Percentiles rank a stretch among this genome's conserved stretches.
Evolutionary conservation across 2,329 filamentous ascomycete species (phyloP).

Genomic region (Ascosphaera acerosa): DNA sequence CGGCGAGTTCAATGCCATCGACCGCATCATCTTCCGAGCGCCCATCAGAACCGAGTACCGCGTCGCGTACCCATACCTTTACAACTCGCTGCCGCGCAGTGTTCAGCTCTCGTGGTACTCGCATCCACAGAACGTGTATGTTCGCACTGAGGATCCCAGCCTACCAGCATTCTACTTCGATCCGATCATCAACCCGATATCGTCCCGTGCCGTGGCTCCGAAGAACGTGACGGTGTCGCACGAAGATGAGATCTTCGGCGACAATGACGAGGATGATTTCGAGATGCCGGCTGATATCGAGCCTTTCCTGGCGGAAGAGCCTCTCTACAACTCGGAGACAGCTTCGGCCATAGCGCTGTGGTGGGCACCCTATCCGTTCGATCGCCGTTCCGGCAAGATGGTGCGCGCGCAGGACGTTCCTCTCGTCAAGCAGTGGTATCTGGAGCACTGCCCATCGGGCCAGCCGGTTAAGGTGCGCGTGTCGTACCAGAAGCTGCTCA

Average conservation of each 20-base stretch:
- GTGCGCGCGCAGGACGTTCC: conserved; percentile 92
- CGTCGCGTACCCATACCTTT: conserved; percentile 81
- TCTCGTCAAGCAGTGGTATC: conserved; percentile 92
- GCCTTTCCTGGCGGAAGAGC: conserved; percentile 74
- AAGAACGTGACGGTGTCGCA: conserved; percentile 84
- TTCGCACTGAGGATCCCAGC: conserved; percentile 62
- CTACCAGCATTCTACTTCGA: conserved; percentile 95
- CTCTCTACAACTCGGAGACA: conserved; percentile 71
- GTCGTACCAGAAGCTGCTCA: conserved; percentile 92
- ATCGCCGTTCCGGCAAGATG: conserved; percentile 84
- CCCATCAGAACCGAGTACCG: conserved; percentile 89
- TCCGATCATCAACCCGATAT: conserved; percentile 92
- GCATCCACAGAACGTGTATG: conserved; percentile 77
- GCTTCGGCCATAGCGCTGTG: conserved; percentile 77
- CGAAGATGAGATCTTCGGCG: conserved; percentile 81
- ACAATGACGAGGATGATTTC: conserved; percentile 59
- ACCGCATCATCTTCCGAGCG: conserved; percentile 92
- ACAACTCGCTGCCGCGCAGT: conserved; percentile 87
- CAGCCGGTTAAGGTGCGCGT: conserved; percentile 94
- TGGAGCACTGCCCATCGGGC: conserved; percentile 76
- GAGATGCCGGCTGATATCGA: conserved; percentile 54
- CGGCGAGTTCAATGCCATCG: conserved; percentile 97
- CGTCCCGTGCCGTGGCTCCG: conserved; percentile 73
- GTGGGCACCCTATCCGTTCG: conserved; percentile 96
- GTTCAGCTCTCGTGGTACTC: conserved; percentile 89